Evolutionary conservation across 1,139 yeast species (phyloP).

Genomic region (Saccharomyces pastorianus): DNA sequence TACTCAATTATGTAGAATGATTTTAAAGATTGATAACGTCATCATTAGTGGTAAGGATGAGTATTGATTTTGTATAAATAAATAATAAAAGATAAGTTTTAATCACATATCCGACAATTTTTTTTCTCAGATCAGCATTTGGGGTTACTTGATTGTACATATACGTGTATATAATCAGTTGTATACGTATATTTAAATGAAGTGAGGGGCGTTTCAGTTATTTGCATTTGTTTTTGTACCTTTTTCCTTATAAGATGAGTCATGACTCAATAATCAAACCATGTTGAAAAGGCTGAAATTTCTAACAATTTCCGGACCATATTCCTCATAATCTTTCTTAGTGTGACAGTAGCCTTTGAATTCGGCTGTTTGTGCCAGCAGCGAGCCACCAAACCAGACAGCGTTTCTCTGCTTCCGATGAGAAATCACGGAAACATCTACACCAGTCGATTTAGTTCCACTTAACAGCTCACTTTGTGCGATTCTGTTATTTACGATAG

Average conservation of each 20-base stretch:
- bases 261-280: conserved; percentile 40
- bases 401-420: conserved; percentile 98
- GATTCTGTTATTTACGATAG: conserved; percentile 82
- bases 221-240: background rate
- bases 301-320: conserved; percentile 95
- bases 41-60: conserved; percentile 86
- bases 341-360: conserved; percentile 95
- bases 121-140: background rate
- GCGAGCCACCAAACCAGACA: conserved; percentile 98
- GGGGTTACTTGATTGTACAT: background rate
- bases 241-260: background rate
- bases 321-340: conserved; percentile 93
- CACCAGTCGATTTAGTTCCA: conserved; percentile 86
- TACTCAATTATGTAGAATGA: conserved; percentile 95
- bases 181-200: background rate
- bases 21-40: conserved; percentile 90
- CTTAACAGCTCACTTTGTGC: conserved; percentile 69
- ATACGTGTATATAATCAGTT: conserved; percentile 1
- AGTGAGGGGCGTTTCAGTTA: background rate
- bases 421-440: conserved; percentile 91
- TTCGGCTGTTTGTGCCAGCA: conserved; percentile 94
- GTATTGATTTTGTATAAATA: conserved; percentile 33
- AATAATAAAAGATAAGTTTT: background rate
- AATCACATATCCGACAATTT: background rate
- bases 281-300: conserved; percentile 90